phyloP scores from a whole-genome alignment of 768 basidiomycete species.

The Hysterangium stoloniferum region DNA sequence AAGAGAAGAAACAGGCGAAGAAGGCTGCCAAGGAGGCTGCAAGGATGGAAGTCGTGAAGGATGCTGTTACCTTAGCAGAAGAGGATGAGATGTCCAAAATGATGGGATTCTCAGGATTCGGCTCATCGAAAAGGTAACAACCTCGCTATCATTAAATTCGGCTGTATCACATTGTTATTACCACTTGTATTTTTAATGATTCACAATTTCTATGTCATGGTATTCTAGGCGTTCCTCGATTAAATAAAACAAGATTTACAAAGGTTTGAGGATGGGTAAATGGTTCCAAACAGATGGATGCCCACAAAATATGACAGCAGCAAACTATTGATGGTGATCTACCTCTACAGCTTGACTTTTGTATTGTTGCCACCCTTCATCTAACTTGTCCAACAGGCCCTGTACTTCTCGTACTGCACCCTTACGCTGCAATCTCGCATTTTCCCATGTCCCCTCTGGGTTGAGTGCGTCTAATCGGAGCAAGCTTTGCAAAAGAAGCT shows the following conservation, averaged over 20 bases:
- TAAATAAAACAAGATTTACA: too few species aligned
- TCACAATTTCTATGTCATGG: too few species aligned
- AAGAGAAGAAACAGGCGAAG: constrained; percentile 71
- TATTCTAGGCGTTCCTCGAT: too few species aligned
- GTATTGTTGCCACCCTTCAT: constrained; percentile 50
- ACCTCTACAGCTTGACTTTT: constrained; percentile 3
- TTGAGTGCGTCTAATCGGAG: constrained; percentile 78
- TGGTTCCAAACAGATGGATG: too few species aligned
- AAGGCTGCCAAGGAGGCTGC: constrained; percentile 71
- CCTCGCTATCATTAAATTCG: too few species aligned
- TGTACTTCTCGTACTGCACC: constrained; percentile 84
- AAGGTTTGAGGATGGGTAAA: too few species aligned
- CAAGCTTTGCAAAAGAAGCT: constrained; percentile 80
- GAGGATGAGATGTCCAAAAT: constrained; percentile 66
- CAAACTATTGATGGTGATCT: not conserved
- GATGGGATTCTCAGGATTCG: constrained; percentile 94
- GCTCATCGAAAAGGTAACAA: constrained; percentile 68
- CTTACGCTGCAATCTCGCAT: constrained; percentile 76
- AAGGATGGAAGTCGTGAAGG: constrained; percentile 56
- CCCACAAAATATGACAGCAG: too few species aligned
- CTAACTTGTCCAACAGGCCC: constrained; percentile 69
- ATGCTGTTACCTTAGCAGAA: constrained; percentile 33
- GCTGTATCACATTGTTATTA: too few species aligned
- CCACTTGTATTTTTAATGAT: too few species aligned
- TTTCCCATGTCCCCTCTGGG: constrained; percentile 66